Percentiles rank a stretch among this genome's conserved stretches.
phyloP scores from a whole-genome alignment of 139 green algal species.

The Micractinium sp. region DNA sequence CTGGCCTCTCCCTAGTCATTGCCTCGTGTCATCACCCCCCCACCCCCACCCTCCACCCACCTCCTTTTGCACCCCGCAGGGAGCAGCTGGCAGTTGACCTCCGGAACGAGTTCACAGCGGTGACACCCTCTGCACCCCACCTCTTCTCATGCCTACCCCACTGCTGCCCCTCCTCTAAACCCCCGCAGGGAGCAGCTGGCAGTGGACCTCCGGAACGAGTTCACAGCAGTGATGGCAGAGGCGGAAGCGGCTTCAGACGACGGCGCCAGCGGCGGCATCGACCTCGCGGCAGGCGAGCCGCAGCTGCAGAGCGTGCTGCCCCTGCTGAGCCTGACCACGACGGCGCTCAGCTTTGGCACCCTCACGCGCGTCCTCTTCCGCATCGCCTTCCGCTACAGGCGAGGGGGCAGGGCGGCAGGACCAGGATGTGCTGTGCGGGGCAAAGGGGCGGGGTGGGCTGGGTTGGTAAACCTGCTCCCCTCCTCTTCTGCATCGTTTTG shows the following conservation, averaged over 20 bases:
- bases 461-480: neutral
- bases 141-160: neutral
- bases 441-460: neutral
- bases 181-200: constrained; percentile 90
- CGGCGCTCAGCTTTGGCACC: constrained; percentile 92
- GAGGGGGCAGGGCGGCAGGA: neutral
- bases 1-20: too few species aligned
- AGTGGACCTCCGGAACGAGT: constrained; percentile 43
- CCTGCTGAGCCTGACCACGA: constrained; percentile 45
- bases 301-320: constrained; percentile 34
- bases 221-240: constrained; percentile 34
- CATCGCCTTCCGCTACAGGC: constrained; percentile 89
- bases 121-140: neutral
- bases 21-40: neutral
- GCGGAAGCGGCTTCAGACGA: neutral
- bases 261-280: neutral
- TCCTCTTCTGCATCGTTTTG: too few species aligned
- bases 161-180: neutral
- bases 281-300: neutral
- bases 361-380: constrained; percentile 94
- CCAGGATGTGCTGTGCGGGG: neutral
- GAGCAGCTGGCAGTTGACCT: constrained; percentile 75
- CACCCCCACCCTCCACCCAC: neutral
- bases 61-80: constrained; percentile 71
- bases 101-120: constrained; percentile 36